Evolutionary conservation across 2,329 filamentous ascomycete species (phyloP).

Genomic region (Fusarium protoensiforme): DNA sequence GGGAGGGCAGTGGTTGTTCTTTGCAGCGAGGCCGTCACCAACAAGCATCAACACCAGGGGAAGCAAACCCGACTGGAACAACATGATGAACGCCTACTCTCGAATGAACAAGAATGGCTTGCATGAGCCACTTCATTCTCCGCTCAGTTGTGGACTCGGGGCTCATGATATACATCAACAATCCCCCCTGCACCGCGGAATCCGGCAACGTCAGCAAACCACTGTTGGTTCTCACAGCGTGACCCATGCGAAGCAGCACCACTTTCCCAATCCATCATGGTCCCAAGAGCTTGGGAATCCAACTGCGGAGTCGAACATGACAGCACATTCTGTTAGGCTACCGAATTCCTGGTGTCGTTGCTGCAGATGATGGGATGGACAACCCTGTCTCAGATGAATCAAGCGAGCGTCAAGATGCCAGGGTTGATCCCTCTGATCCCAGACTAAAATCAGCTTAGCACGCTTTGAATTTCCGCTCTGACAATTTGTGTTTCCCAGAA

Average conservation of each 20-base stretch:
- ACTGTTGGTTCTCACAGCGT: background rate
- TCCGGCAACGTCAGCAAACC: background rate
- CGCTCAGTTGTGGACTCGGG: background rate
- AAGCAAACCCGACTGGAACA: background rate
- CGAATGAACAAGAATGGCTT: background rate
- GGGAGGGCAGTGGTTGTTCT: conserved; percentile 17
- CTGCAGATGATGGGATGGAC: background rate
- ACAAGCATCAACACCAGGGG: background rate
- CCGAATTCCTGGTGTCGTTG: background rate
- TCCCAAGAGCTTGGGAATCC: background rate
- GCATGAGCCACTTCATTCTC: background rate
- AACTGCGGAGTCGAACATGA: no score
- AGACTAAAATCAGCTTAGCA: background rate
- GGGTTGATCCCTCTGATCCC: background rate
- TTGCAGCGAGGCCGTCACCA: conserved; percentile 8
- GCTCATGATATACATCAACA: background rate
- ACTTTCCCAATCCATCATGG: background rate
- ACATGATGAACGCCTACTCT: background rate
- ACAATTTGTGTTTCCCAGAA: background rate
- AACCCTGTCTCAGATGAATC: background rate
- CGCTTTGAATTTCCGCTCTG: background rate
- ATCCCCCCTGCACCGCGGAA: background rate
- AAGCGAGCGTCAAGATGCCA: background rate
- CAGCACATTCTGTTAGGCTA: no score
- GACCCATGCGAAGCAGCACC: background rate